Percentiles rank a stretch among this genome's conserved stretches.
Evolutionary conservation across 2,329 filamentous ascomycete genomes (phyloP).

Genomic region (Huntiella moniliformis): DNA sequence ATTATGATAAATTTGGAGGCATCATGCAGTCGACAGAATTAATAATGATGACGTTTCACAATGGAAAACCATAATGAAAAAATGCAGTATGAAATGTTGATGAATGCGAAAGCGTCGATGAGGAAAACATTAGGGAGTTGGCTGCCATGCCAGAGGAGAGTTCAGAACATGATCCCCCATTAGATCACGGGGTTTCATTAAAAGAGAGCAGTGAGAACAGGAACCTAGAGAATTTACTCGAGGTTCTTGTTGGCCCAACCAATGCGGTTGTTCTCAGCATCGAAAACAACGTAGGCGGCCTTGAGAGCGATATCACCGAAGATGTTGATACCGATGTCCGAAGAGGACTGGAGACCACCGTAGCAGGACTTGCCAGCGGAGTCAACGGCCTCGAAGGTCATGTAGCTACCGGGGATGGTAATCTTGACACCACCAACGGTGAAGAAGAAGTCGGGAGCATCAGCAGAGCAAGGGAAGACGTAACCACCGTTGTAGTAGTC

Average conservation of each 20-base stretch:
- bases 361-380: constrained; percentile 40
- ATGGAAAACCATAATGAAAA: too few species aligned
- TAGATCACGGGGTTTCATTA: too few species aligned
- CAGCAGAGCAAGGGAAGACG: constrained; percentile 27
- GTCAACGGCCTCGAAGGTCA: constrained; percentile 29
- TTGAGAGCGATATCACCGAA: constrained; percentile 45
- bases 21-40: too few species aligned
- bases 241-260: constrained; percentile 6
- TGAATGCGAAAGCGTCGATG: too few species aligned
- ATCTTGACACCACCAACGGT: constrained; percentile 42
- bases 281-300: constrained; percentile 40
- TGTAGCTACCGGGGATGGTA: constrained; percentile 30
- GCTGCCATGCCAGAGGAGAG: too few species aligned
- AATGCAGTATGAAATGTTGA: too few species aligned
- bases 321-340: constrained; percentile 35
- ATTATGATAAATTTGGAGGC: too few species aligned
- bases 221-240: too few species aligned
- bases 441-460: constrained; percentile 30
- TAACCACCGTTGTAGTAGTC: constrained; percentile 25
- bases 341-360: constrained; percentile 39
- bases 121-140: too few species aligned
- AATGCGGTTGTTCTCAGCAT: constrained; percentile 27
- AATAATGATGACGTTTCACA: too few species aligned
- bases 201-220: too few species aligned
- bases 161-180: too few species aligned